phyloP scores from a whole-genome alignment of 2,329 filamentous ascomycete species.

The Sclerotinia subarctica region DNA sequence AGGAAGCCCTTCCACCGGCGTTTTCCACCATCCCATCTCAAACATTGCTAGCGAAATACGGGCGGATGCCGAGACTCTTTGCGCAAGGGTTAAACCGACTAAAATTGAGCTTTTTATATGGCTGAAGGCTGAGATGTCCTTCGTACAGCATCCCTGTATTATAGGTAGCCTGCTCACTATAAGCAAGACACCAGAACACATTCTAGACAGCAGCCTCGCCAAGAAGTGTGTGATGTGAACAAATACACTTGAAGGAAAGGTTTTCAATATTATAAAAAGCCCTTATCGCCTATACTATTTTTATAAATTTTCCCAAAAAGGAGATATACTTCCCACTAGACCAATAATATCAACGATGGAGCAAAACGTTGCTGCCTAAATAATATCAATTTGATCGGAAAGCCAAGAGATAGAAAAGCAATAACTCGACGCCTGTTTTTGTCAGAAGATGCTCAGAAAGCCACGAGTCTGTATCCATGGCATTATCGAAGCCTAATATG shows the following conservation, averaged over 20 bases:
- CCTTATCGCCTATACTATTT: neutral
- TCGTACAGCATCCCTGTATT: neutral
- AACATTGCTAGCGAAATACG: neutral
- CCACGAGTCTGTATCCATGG: slow-evolving; percentile 1
- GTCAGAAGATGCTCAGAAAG: slow-evolving; percentile 4
- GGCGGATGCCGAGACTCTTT: slow-evolving; percentile 5
- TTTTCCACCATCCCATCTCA: neutral
- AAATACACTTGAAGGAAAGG: neutral
- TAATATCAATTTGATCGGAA: neutral
- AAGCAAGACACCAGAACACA: neutral
- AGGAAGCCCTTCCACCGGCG: neutral
- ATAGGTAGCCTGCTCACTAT: neutral
- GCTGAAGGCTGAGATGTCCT: slow-evolving; percentile 11
- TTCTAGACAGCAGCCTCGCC: neutral
- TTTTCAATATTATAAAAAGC: neutral
- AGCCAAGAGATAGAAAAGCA: slow-evolving; percentile 10
- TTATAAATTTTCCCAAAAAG: neutral
- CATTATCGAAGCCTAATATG: neutral
- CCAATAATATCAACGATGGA: neutral
- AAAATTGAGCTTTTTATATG: neutral
- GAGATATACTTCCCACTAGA: neutral
- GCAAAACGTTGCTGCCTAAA: slow-evolving; percentile 13
- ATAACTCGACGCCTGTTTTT: neutral
- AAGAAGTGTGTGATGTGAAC: neutral
- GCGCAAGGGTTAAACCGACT: neutral